Base-by-base conservation (phyloP, 768 basidiomycete genomes). In the Hypholoma sublateritium region DNA sequence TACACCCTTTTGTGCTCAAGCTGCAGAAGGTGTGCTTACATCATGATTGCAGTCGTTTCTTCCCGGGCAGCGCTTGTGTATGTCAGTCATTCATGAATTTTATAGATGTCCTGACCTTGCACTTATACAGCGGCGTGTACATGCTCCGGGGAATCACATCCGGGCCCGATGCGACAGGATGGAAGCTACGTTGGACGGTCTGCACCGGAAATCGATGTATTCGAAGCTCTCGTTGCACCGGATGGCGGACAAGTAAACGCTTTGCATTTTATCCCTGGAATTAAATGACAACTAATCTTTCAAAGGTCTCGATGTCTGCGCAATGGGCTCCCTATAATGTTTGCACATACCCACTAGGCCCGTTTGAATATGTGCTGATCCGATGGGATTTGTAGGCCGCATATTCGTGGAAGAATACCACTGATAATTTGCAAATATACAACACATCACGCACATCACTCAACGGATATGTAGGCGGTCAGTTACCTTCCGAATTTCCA, bases 181-280 rank as follows among this genome's bases (percentile, higher is more conserved):
- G 85, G 86, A 3, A 71, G 73, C 0, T 87, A 80, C 58, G 79
- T 81, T 0, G 87, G 86, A 9, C 70, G 87, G 14, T 71, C 80
- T 2, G 83, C 87, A 1, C 87, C 87, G 4, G 87, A 89, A 66
- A 86, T 89, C 53, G 87, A 89, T 67, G 71, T 89, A 52, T 79
- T 87, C 53, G 86, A 89, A 67, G 85, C 86, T 11, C 68, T 69
- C 19, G 67, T 76, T 9, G 59, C 65, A 1, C 57, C 60, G 16
- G 66, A 65, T 11, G 56, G 64, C 8, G 74, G 73, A 28, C 61
- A 66, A 58, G 66, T 69, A 17, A 34, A 57, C 39, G n/a, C 22
- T 35, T 21, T 37, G 19, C 16, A 21, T 6, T 39, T 34, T 37
- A 36, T 53, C n/a, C 25, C 19, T 3, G 28, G 4, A 19, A 35